Evolutionary conservation across 371 early-diverging fungal genomes (phyloP), one percentile per base, ranked within the genome.

Genomic region (Zychaea mexicana): DNA sequence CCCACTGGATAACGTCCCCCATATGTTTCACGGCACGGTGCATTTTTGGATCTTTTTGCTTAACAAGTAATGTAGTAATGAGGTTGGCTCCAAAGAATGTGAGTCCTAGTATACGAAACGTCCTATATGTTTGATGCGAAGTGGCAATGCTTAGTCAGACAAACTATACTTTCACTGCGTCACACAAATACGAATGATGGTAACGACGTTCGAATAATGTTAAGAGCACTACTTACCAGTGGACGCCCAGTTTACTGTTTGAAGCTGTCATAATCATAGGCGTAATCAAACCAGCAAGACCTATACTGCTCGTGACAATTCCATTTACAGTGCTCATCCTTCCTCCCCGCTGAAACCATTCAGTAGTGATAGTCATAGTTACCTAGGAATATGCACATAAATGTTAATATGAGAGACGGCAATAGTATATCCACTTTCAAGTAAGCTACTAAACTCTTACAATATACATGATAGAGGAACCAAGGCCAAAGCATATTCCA

Each of bases 161-260:
- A n/a, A n/a, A n/a, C n/a, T n/a, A n/a, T n/a, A n/a, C n/a, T n/a
- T n/a, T n/a, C 38, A 9, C 38, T 15, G 38, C 38, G 38, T 36
- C n/a, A n/a, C n/a, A n/a, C n/a, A n/a, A n/a, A n/a, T n/a, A n/a
- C n/a, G 74, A 0, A 92, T 92, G 26, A 92, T 93, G 30, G 92
- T 68, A 7, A 93, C 92, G 8, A 86, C 81, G 2, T 93, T 92
- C n/a, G n/a, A n/a, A n/a, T n/a, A 61, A 88, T 77, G 27, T 87
- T 85, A 17, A 47, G 19, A 7, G n/a, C 8, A 26, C 9, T n/a
- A 15, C 22, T 42, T 58, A 58, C 59, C 61, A 60, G 10, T 17
- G 10, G 15, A 42, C 39, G 4, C 59, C 59, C 15, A 58, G 17
- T n/a, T 22, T 38, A 19, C 24, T 21, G 45, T 58, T 58, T 26